These are phyloP conservation scores for Fusarium nanum DNA, from an alignment of 2,329 filamentous ascomycete genomes.

Conservation along the genomic window DNA sequence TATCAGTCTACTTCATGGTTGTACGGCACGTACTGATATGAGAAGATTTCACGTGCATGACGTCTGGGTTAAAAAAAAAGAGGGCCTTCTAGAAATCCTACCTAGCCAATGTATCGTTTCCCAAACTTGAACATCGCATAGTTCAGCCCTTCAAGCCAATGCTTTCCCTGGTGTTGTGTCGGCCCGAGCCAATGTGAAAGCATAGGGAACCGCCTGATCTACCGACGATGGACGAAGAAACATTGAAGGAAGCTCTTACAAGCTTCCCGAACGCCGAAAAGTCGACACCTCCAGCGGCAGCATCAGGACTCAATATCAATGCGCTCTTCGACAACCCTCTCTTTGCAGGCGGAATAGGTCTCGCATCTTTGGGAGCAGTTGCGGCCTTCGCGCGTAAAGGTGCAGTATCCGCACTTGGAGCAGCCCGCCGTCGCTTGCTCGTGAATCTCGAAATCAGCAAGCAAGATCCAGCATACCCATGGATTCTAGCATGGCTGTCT, in stretches of 20 bases:
- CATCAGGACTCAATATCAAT: conserved; percentile 62
- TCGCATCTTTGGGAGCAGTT: conserved; percentile 86
- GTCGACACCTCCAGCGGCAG: conserved; percentile 48
- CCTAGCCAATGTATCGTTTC: neutral
- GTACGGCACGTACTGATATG: neutral
- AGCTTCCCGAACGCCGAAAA: conserved; percentile 47
- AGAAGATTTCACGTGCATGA: conserved; percentile 32
- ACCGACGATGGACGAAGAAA: conserved; percentile 36
- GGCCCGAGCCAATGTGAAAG: conserved; percentile 23
- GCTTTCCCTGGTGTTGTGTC: neutral
- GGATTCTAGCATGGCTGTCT: conserved; percentile 95
- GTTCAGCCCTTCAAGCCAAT: conserved; percentile 4
- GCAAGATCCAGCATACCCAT: conserved; percentile 91
- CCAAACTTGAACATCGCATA: neutral
- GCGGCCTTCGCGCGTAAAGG: conserved; percentile 85
- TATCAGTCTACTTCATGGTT: neutral
- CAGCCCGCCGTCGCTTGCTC: conserved; percentile 85
- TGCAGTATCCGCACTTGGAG: conserved; percentile 74
- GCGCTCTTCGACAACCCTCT: conserved; percentile 72
- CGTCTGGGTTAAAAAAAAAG: conserved; percentile 15
- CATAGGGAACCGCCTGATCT: neutral
- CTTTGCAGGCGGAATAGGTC: conserved; percentile 82
- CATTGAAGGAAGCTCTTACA: conserved; percentile 25
- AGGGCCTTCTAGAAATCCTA: conserved; percentile 19
- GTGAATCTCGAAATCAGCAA: conserved; percentile 96